Conservation (phyloP, 2,329 filamentous ascomycete genomes). For the Huntiella abstrusa region DNA sequence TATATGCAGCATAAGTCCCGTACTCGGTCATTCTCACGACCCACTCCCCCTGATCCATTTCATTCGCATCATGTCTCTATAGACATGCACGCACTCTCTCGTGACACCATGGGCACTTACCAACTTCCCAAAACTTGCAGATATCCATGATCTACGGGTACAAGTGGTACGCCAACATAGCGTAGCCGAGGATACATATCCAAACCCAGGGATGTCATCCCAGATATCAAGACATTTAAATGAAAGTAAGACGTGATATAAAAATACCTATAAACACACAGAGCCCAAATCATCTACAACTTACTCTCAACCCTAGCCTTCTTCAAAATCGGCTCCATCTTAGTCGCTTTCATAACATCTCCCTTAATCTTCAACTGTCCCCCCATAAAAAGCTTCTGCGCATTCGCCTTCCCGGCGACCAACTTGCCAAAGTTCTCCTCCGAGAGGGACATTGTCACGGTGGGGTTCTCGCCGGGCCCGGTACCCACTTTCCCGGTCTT, state of each 20-base stretch:
- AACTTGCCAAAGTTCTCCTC: conserved; percentile 78
- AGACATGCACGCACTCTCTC: no score
- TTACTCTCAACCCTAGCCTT: conserved; percentile 71
- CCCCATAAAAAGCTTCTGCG: conserved; percentile 92
- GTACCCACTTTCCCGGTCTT: conserved; percentile 65
- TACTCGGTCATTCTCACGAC: no score
- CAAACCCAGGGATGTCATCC: no score
- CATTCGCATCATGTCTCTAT: no score
- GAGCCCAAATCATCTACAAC: conserved; percentile 33
- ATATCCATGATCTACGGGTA: no score
- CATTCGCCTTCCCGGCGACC: conserved; percentile 73
- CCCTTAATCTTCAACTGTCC: conserved; percentile 98
- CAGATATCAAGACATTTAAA: no score
- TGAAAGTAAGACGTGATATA: not conserved
- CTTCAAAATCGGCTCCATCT: conserved; percentile 83
- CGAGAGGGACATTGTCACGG: conserved; percentile 67
- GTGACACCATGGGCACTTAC: no score
- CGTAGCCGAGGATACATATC: no score
- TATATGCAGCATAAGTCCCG: no score
- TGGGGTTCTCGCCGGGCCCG: conserved; percentile 63
- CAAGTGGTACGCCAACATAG: no score
- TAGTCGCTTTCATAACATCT: conserved; percentile 96
- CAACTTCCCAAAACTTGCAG: no score
- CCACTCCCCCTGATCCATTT: no score
- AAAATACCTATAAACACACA: not conserved